A percentile compares a stretch with the other conserved stretches of the same genome.
These are phyloP conservation scores for Neopestalotiopsis rosae DNA, from an alignment of 2,329 filamentous ascomycete genomes.

Conservation along the genomic window DNA sequence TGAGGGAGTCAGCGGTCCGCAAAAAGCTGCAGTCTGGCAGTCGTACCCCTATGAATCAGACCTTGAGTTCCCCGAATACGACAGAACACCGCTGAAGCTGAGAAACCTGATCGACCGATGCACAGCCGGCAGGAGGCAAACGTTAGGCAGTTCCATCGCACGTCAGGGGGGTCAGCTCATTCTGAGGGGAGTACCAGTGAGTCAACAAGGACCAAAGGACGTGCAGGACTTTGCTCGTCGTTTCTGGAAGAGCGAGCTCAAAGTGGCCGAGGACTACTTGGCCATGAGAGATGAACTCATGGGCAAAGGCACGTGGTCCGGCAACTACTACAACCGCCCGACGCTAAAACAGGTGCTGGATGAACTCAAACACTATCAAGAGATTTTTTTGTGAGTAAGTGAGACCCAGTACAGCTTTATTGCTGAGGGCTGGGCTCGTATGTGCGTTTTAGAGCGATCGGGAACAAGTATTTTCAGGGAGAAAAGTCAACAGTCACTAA, in stretches of 20 bases:
- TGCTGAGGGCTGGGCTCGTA: neutral
- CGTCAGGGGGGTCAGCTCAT: conserved; percentile 53
- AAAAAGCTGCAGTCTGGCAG: conserved; percentile 62
- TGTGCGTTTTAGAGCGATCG: neutral
- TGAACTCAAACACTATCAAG: conserved; percentile 27
- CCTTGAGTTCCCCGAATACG: conserved; percentile 60
- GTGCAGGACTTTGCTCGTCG: conserved; percentile 40
- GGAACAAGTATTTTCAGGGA: neutral
- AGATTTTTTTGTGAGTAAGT: neutral
- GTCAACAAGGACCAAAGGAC: conserved; percentile 40
- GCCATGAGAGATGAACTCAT: conserved; percentile 43
- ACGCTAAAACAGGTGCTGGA: conserved; percentile 49
- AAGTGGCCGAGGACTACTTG: conserved; percentile 53
- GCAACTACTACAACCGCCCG: conserved; percentile 56
- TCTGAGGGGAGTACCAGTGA: conserved; percentile 40
- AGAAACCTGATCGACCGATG: conserved; percentile 56
- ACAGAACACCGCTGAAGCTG: conserved; percentile 50
- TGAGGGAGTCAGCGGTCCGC: conserved; percentile 63
- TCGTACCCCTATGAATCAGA: conserved; percentile 63
- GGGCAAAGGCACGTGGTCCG: conserved; percentile 49
- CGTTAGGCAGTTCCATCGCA: conserved; percentile 50
- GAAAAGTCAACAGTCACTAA: neutral
- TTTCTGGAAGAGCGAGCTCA: conserved; percentile 57
- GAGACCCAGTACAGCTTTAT: conserved; percentile 6
- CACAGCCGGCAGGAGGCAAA: conserved; percentile 52